A percentile compares a stretch with the other conserved stretches of the same genome.
Conservation (phyloP, 345 rosid genomes). For the Linum trigynum region DNA sequence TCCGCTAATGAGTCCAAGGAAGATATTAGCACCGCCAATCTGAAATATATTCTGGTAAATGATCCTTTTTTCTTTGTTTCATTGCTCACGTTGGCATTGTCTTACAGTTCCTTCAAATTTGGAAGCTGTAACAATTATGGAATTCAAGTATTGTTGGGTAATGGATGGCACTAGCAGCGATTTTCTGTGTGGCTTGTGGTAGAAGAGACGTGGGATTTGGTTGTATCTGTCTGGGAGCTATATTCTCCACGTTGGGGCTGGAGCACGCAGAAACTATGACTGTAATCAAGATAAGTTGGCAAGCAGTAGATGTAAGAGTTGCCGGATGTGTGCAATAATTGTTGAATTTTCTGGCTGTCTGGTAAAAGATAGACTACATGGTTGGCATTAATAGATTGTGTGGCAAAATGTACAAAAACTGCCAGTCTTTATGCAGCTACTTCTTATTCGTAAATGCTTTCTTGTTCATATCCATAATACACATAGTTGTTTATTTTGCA, state of each 20-base stretch:
- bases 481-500: not conserved
- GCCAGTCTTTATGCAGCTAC: not conserved
- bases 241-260: too few species aligned
- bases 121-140: slow-evolving; percentile 28
- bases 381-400: not conserved
- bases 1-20: slow-evolving; percentile 84
- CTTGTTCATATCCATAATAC: not conserved
- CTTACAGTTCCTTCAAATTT: slow-evolving; percentile 3
- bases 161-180: not conserved
- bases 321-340: not conserved
- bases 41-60: slow-evolving; percentile 76
- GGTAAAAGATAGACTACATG: not conserved
- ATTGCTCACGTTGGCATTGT: not conserved
- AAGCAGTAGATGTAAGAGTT: not conserved
- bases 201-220: too few species aligned
- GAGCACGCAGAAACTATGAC: too few species aligned
- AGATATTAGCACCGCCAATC: slow-evolving; percentile 70
- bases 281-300: not conserved
- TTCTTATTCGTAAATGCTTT: not conserved
- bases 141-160: not conserved
- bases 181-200: not conserved
- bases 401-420: not conserved
- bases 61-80: not conserved
- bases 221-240: not conserved
- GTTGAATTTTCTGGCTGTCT: not conserved